These are phyloP conservation scores for Solanum medicagineum DNA, from an alignment of 257 asterid genomes.

Conservation along the genomic window DNA sequence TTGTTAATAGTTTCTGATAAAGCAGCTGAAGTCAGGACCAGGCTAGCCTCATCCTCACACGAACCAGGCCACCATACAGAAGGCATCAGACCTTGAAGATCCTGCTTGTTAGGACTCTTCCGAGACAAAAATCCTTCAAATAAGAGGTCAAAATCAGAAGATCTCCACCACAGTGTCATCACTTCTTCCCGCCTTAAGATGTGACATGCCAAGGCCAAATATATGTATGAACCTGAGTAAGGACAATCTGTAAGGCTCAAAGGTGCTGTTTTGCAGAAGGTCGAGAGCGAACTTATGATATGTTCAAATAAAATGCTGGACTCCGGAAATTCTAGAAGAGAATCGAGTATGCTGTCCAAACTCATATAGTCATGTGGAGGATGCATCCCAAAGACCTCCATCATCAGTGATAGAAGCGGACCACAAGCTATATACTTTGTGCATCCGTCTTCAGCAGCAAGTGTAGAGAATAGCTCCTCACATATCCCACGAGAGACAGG, in stretches of 20 bases:
- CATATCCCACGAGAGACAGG: conserved; percentile 73
- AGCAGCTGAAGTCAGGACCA: conserved; percentile 80
- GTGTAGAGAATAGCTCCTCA: conserved; percentile 43
- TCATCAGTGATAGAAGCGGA: conserved; percentile 59
- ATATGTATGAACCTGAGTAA: conserved; percentile 81
- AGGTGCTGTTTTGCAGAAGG: conserved; percentile 60
- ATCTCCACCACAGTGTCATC: conserved; percentile 84
- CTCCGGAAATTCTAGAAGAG: conserved; percentile 52
- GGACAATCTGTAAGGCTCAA: conserved; percentile 80
- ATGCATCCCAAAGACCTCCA: conserved; percentile 50
- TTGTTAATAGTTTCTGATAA: conserved; percentile 70
- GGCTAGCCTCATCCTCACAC: conserved; percentile 79
- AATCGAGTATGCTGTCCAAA: conserved; percentile 68
- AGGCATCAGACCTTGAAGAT: conserved; percentile 83
- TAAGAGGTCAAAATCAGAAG: conserved; percentile 57
- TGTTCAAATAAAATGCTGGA: conserved; percentile 50
- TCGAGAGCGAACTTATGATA: conserved; percentile 59
- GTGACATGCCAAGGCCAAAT: conserved; percentile 80
- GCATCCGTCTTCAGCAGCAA: conserved; percentile 36
- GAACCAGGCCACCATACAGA: conserved; percentile 97
- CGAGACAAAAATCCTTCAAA: conserved; percentile 85
- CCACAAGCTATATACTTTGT: conserved; percentile 64
- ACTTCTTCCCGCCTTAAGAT: conserved; percentile 68
- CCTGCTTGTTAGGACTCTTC: conserved; percentile 77
- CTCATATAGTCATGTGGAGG: conserved; percentile 78